Evolutionary conservation across 148 eudicot genomes (phyloP).

Genomic region (Cornus kousa): DNA sequence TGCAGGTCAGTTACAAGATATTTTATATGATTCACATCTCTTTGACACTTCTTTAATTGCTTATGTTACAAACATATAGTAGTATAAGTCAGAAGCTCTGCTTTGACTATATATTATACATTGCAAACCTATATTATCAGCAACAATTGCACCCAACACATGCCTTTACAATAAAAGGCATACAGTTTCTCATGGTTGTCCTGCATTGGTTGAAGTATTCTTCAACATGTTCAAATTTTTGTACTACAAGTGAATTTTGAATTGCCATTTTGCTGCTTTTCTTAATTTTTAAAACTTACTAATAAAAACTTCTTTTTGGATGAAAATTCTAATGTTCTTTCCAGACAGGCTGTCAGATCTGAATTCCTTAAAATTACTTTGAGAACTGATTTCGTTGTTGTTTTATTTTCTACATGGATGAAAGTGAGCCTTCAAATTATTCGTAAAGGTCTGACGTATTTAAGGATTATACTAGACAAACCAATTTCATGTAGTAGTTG

Average conservation of each 20-base stretch:
- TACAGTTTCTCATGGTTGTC: background rate
- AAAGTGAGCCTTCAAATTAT: background rate
- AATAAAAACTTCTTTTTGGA: background rate
- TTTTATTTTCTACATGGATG: no score
- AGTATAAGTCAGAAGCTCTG: background rate
- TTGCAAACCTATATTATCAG: background rate
- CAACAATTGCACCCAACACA: no score
- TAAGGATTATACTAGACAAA: background rate
- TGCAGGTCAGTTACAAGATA: conserved; percentile 65
- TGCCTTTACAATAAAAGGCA: background rate
- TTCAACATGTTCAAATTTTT: background rate
- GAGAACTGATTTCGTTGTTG: no score
- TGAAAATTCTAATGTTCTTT: background rate
- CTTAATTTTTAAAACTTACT: background rate
- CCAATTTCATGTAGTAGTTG: background rate
- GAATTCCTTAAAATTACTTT: background rate
- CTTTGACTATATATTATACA: background rate
- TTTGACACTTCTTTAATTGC: background rate
- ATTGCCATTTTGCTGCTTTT: background rate
- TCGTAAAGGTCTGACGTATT: background rate
- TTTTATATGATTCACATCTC: background rate
- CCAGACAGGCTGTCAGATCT: background rate
- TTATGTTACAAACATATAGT: background rate
- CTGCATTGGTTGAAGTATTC: conserved; percentile 5
- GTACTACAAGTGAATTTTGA: background rate